Percentiles rank a stretch among this genome's conserved stretches.
phyloP scores from a whole-genome alignment of 2,329 filamentous ascomycete species.

The Tolypocladium ovalisporum region DNA sequence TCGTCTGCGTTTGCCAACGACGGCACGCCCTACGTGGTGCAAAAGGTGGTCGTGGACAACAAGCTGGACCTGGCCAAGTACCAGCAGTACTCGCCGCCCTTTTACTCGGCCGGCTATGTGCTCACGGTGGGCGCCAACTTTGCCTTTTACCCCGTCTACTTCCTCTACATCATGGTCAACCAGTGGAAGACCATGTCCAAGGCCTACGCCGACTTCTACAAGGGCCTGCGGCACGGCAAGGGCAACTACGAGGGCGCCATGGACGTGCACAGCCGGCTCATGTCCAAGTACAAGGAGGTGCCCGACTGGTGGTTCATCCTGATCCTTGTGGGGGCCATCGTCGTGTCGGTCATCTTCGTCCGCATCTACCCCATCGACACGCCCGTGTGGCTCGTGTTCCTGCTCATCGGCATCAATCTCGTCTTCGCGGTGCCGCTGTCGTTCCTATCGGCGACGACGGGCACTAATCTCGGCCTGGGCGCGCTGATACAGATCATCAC shows the following conservation, averaged over 20 bases:
- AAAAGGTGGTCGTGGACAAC: conserved; percentile 25
- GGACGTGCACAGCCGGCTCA: conserved; percentile 28
- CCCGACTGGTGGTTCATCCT: conserved; percentile 36
- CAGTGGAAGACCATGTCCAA: conserved; percentile 14
- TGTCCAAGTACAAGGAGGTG: conserved; percentile 30
- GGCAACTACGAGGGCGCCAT: conserved; percentile 28
- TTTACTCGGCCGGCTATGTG: conserved; percentile 30
- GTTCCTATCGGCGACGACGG: conserved; percentile 32
- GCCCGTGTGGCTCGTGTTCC: conserved; percentile 29
- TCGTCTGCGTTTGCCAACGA: conserved; percentile 30
- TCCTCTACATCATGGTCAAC: conserved; percentile 30
- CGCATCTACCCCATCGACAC: conserved; percentile 16
- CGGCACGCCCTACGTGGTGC: conserved; percentile 21
- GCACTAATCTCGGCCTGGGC: conserved; percentile 30
- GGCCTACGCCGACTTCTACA: conserved; percentile 27
- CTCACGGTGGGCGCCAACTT: conserved; percentile 30
- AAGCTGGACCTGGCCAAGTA: conserved; percentile 25
- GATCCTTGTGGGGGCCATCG: conserved; percentile 20
- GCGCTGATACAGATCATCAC: conserved; percentile 29
- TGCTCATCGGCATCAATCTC: conserved; percentile 25
- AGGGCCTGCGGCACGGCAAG: conserved; percentile 24
- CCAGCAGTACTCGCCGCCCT: conserved; percentile 31
- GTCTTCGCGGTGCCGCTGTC: conserved; percentile 32
- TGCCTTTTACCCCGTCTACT: conserved; percentile 31
- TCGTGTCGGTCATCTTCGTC: conserved; percentile 19